phyloP scores from a whole-genome alignment of 805 yeast genomes.

The Hanseniaspora mollemarum region DNA sequence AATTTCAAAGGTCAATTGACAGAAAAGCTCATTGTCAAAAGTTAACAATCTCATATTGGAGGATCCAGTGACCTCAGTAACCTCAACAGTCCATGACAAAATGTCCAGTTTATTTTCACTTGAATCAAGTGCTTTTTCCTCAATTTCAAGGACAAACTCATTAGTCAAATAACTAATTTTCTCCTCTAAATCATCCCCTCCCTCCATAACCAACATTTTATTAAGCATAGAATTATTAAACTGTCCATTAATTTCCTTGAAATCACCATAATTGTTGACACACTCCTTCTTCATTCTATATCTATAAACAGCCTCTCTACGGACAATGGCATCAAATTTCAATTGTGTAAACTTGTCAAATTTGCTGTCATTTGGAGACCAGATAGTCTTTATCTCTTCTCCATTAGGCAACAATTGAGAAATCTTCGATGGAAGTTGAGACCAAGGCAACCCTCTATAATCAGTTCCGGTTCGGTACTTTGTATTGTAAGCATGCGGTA shows the following conservation, averaged over 20 bases:
- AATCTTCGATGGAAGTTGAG: neutral
- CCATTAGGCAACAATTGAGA: neutral
- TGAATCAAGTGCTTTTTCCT: neutral
- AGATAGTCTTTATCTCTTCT: neutral
- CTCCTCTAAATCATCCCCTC: neutral
- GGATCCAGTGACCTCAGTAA: neutral
- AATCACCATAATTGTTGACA: neutral
- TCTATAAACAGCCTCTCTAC: conserved; percentile 11
- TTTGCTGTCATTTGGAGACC: neutral
- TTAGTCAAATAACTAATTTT: neutral
- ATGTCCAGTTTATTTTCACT: neutral
- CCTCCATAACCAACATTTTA: conserved; percentile 5
- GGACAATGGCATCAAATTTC: conserved; percentile 8
- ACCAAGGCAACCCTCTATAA: conserved; percentile 1
- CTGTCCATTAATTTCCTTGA: neutral
- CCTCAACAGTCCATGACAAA: conserved; percentile 12
- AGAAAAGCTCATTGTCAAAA: conserved; percentile 9
- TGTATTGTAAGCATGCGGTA: neutral
- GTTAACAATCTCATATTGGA: neutral
- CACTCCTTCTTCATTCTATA: conserved; percentile 5
- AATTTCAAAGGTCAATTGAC: neutral
- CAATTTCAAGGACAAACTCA: conserved; percentile 3
- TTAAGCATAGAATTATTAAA: neutral
- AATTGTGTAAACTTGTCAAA: neutral
- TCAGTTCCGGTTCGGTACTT: conserved; percentile 15